Conservation (phyloP, 345 rosid species). For the Lenwebbia sp. region DNA sequence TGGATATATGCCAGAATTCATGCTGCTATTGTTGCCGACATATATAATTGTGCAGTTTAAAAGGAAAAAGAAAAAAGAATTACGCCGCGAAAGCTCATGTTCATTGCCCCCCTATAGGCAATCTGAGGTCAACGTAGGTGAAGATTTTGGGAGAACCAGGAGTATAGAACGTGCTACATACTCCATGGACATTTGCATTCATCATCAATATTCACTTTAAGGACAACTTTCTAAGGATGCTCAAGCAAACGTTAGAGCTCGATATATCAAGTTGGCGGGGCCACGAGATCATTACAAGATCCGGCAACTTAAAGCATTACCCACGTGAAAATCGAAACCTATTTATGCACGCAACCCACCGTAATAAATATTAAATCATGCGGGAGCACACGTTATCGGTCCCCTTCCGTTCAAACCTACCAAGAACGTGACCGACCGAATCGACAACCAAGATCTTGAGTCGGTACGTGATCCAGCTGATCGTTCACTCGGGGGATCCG, state of each 20-base stretch:
- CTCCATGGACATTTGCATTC: neutral
- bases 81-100: neutral
- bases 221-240: neutral
- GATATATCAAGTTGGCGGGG: neutral
- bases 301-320: neutral
- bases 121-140: neutral
- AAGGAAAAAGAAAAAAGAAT: too few species aligned
- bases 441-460: neutral
- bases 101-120: neutral
- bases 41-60: too few species aligned
- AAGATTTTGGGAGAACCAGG: neutral
- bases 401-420: neutral
- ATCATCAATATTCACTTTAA: neutral
- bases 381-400: neutral
- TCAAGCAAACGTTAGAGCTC: neutral
- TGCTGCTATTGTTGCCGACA: too few species aligned
- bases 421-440: neutral
- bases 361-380: neutral
- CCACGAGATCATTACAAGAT: neutral
- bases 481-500: neutral
- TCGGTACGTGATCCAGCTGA: too few species aligned
- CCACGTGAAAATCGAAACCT: neutral
- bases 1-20: neutral
- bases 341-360: neutral
- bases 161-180: neutral